These are phyloP conservation scores for Candida montana DNA, from an alignment of 805 yeast genomes.

Conservation along the genomic window DNA sequence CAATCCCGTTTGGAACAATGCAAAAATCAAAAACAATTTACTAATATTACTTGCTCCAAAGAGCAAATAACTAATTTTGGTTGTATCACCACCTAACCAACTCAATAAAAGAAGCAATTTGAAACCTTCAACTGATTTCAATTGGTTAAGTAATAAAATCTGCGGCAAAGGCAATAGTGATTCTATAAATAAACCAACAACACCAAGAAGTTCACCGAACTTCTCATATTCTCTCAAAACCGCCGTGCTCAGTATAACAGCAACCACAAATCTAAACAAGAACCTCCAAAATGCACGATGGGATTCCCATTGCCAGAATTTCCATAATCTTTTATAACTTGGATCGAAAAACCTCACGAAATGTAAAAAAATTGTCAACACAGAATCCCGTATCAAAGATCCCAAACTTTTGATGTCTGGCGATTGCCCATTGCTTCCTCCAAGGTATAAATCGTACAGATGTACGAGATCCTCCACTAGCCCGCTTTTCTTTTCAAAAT, in stretches of 20 bases:
- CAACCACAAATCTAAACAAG: slow-evolving; percentile 29
- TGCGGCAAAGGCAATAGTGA: slow-evolving; percentile 73
- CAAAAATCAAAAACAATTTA: slow-evolving; percentile 59
- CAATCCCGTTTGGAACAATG: slow-evolving; percentile 69
- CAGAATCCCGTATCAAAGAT: slow-evolving; percentile 7
- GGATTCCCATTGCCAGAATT: slow-evolving; percentile 85
- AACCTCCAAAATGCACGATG: slow-evolving; percentile 59
- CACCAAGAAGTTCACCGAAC: slow-evolving; percentile 51
- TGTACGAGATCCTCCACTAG: slow-evolving; percentile 11
- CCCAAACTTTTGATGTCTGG: too few relatives aligned
- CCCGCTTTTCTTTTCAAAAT: slow-evolving; percentile 24
- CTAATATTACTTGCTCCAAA: slow-evolving; percentile 73
- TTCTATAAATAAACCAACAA: slow-evolving; percentile 65
- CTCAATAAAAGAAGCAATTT: slow-evolving; percentile 67
- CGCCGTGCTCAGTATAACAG: slow-evolving; percentile 30
- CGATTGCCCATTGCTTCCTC: too few relatives aligned
- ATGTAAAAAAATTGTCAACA: slow-evolving; percentile 28
- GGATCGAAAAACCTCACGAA: slow-evolving; percentile 64
- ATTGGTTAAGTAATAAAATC: slow-evolving; percentile 59
- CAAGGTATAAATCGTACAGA: slow-evolving; percentile 4
- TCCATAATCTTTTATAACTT: slow-evolving; percentile 53
- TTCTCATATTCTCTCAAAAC: slow-evolving; percentile 30
- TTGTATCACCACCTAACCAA: slow-evolving; percentile 86
- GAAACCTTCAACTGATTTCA: slow-evolving; percentile 72
- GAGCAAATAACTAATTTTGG: slow-evolving; percentile 69